Evolutionary conservation across 2,329 filamentous ascomycete genomes (phyloP), one percentile per base, ranked within the genome.

Genomic region (Neonectria sp.): DNA sequence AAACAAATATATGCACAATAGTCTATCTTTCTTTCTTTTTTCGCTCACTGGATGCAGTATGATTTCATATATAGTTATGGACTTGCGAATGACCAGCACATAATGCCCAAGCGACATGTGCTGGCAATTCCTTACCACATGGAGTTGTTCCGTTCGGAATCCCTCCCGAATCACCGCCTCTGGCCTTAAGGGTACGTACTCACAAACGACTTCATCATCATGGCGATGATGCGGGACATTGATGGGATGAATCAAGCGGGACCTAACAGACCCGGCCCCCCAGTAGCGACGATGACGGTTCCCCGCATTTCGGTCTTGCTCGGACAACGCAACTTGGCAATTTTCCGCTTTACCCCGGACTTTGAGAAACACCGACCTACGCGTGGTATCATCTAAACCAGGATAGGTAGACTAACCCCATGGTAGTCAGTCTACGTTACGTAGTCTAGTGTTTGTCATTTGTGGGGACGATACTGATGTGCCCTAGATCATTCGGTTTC

Each of bases 1-100:
- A 43, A 43, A 43, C 13, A 43, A 4, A 43, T 43, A n/a, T n/a
- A 43, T 43, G 3, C 15, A 43, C n/a, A 17, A 43, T 43, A 43
- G n/a, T n/a, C n/a, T n/a, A n/a, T n/a, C n/a, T n/a, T n/a, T n/a
- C n/a, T n/a, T n/a, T n/a, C n/a, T n/a, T n/a, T n/a, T n/a, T n/a
- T n/a, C n/a, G n/a, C n/a, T n/a, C n/a, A n/a, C n/a, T n/a, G n/a
- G n/a, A n/a, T n/a, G n/a, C n/a, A n/a, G n/a, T n/a, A n/a, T n/a
- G n/a, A 43, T 43, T n/a, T 43, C 40, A 43, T 43, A 17, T 43
- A 43, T 43, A n/a, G 40, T 43, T n/a, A 43, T 43, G n/a, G 40
- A 17, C 13, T 4, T 43, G 40, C 4, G n/a, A n/a, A n/a, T n/a
- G n/a, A n/a, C 40, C 40, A 40, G 35, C 35, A 40, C 35, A 40